A percentile compares a stretch with the other conserved stretches of the same genome.
Evolutionary conservation across 768 basidiomycete genomes (phyloP).

Genomic region (Pisolithus orientalis): DNA sequence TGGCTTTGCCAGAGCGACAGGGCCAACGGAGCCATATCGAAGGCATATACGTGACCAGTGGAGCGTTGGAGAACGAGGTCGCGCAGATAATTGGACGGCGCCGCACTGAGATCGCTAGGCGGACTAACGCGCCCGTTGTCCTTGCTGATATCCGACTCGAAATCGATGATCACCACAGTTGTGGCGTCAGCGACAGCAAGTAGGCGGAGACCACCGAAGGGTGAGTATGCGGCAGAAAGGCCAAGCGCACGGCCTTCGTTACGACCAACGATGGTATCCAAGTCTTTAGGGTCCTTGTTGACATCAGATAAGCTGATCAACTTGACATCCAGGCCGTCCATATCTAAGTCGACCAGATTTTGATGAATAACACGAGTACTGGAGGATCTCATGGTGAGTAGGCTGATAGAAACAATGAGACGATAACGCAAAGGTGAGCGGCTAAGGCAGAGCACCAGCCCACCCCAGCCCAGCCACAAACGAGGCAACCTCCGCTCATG

Average conservation of each 20-base stretch:
- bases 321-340: slow-evolving; percentile 12
- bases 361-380: slow-evolving; percentile 20
- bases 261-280: slow-evolving; percentile 21
- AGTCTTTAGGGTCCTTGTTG: slow-evolving; percentile 15
- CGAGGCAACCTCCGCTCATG: background rate
- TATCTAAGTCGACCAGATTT: slow-evolving; percentile 21
- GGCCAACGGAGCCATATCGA: slow-evolving; percentile 25
- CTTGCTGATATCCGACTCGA: slow-evolving; percentile 16
- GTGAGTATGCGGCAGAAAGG: slow-evolving; percentile 20
- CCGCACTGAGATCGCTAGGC: slow-evolving; percentile 8
- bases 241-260: slow-evolving; percentile 29
- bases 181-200: slow-evolving; percentile 24
- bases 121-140: slow-evolving; percentile 28
- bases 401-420: background rate
- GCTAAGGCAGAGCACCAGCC: background rate
- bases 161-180: slow-evolving; percentile 22
- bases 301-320: slow-evolving; percentile 14
- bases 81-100: slow-evolving; percentile 21
- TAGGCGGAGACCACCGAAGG: slow-evolving; percentile 16
- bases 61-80: slow-evolving; percentile 25
- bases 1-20: slow-evolving; percentile 25
- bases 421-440: background rate
- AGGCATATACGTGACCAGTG: slow-evolving; percentile 24
- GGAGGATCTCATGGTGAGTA: slow-evolving; percentile 5
- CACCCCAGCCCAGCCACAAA: background rate